Evolutionary conservation across 1,284 basidiomycete species (phyloP), one percentile per base, ranked within the genome.

Genomic region (Bondarzewia mesenterica): DNA sequence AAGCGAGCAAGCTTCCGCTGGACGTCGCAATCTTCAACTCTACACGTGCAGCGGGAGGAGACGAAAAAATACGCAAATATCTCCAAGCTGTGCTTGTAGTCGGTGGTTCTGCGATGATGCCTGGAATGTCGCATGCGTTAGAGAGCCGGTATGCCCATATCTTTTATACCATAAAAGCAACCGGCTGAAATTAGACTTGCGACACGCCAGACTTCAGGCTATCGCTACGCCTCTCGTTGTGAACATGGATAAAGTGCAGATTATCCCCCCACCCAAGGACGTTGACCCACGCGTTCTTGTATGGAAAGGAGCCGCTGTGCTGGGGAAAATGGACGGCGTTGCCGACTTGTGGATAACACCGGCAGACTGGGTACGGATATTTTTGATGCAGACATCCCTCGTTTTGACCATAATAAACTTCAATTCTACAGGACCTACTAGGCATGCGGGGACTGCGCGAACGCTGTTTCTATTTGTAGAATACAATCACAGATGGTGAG

Each of bases 241-340:
- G 14, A 84, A 80, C 60, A 85, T 91, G 77, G 84, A 88, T 63
- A 85, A 89, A 61, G 83, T 93, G 8, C 80, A 84, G 53, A 89
- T 95, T 52, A 89, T 98, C 40, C 91, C 93, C 15, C 86, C 92
- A 2, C 93, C 93, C 1, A 89, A 93, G 60, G 92, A 93, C 51
- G 83, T 97, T 50, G 93, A 98, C 65, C 91, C 92, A 5, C 78
- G 82, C 32, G 83, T 92, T 44, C 74, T 98, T 37, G 83, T 83
- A 20, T 99, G 95, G 95, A 97, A 97, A 66, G 95, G 95, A 5
- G 92, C 89, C 16, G 82, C 88, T n/a, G 91, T 96, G 18, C 79
- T 98, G 50, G 91, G 86, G 25, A 89, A 92, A 65, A 86, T 99
- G 75, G 95, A 98, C 44, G 80, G 82, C 1, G 80, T 89, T 48